phyloP scores from a whole-genome alignment of 768 basidiomycete genomes.

The Cytidiella melzeri region DNA sequence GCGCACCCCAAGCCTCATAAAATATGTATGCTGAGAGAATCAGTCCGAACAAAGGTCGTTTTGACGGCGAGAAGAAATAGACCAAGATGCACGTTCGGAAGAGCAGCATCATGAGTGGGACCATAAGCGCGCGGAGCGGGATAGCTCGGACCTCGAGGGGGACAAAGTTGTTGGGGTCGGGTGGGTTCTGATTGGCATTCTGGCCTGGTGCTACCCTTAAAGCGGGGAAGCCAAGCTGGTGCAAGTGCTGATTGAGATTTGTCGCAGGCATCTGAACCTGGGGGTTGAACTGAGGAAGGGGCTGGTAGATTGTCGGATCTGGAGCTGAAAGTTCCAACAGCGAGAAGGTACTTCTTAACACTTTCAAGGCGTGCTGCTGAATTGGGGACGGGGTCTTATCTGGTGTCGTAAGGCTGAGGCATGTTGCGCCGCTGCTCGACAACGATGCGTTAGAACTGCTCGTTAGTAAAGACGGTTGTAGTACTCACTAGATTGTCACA shows the following conservation, averaged over 20 bases:
- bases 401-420: constrained; percentile 44
- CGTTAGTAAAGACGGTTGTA: not conserved
- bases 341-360: constrained; percentile 54
- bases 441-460: constrained; percentile 10
- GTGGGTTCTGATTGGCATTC: constrained; percentile 28
- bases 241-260: constrained; percentile 55
- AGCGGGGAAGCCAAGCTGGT: constrained; percentile 56
- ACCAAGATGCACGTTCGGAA: constrained; percentile 63
- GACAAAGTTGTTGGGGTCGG: constrained; percentile 22
- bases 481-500: constrained; percentile 25
- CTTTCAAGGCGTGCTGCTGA: constrained; percentile 59
- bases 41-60: constrained; percentile 64
- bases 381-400: constrained; percentile 44
- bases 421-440: constrained; percentile 40
- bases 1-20: constrained; percentile 71
- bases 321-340: constrained; percentile 32
- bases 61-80: constrained; percentile 72
- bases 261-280: constrained; percentile 15
- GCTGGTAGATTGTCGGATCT: constrained; percentile 21
- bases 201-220: constrained; percentile 32
- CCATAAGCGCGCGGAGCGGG: constrained; percentile 59
- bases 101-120: constrained; percentile 61
- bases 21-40: constrained; percentile 64
- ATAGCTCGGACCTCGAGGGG: constrained; percentile 45
- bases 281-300: not conserved